Conservation (phyloP, 371 early-diverging fungal genomes). For the Mortierella sp. region DNA sequence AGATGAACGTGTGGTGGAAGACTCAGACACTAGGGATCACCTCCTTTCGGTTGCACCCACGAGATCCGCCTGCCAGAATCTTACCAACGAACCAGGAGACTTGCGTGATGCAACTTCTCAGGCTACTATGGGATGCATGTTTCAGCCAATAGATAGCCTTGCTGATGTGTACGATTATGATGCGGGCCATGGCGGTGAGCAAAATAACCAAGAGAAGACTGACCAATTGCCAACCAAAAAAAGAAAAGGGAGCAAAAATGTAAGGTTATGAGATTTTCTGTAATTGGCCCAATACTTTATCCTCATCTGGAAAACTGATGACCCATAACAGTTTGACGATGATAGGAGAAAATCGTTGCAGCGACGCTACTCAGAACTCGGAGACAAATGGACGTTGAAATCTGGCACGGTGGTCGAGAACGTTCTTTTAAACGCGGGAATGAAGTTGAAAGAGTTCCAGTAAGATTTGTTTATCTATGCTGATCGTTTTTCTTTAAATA, state of each 20-base stretch:
- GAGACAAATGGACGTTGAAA: slow-evolving; percentile 1
- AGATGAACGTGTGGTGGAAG: background rate
- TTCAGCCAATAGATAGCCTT: slow-evolving; percentile 1
- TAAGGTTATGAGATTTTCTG: background rate
- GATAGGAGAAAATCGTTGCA: slow-evolving; percentile 3
- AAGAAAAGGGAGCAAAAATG: slow-evolving; percentile 3
- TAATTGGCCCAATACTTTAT: background rate
- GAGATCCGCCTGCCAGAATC: background rate
- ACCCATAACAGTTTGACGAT: slow-evolving; percentile 1
- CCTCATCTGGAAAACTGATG: background rate
- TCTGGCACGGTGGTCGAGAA: slow-evolving; percentile 1
- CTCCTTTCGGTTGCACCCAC: background rate
- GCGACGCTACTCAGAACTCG: background rate
- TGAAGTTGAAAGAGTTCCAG: background rate
- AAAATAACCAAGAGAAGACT: background rate
- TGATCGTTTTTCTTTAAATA: background rate
- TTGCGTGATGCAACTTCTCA: background rate
- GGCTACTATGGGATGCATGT: slow-evolving; percentile 5
- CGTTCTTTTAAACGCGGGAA: slow-evolving; percentile 3
- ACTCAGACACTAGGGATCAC: background rate
- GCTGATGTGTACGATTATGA: slow-evolving; percentile 2
- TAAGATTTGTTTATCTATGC: background rate
- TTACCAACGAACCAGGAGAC: background rate
- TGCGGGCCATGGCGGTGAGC: slow-evolving; percentile 1
- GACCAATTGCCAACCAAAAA: slow-evolving; percentile 3